These are phyloP conservation scores for Colletotrichum spinosum DNA, from an alignment of 2,329 filamentous ascomycete genomes.

Conservation along the genomic window DNA sequence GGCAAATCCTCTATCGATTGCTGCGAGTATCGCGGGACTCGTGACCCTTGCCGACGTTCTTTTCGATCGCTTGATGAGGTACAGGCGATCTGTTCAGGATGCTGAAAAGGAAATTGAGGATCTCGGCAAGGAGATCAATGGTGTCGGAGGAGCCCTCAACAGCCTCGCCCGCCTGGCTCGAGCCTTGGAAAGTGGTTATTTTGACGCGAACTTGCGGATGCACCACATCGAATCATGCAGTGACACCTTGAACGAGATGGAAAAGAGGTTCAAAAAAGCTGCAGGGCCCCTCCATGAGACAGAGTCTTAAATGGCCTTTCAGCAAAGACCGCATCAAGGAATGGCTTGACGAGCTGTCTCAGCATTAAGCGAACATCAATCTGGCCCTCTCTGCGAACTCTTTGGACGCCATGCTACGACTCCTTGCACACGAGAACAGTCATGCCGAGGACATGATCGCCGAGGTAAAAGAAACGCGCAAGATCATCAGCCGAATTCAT, in stretches of 20 bases:
- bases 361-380: constrained; percentile 17
- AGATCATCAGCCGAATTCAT: constrained; percentile 3
- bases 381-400: constrained; percentile 12
- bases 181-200: background rate
- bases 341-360: background rate
- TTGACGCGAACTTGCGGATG: constrained; percentile 4
- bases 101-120: background rate
- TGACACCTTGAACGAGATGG: background rate
- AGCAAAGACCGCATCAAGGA: background rate
- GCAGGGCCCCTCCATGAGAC: background rate
- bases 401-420: background rate
- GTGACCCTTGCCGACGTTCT: constrained; percentile 14
- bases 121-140: background rate
- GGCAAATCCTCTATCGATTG: constrained; percentile 12
- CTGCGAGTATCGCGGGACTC: constrained; percentile 15
- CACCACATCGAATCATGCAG: constrained; percentile 14
- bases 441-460: fast-evolving
- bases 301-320: background rate
- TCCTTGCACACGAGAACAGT: background rate
- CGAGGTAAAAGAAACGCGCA: background rate
- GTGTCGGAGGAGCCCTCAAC: background rate
- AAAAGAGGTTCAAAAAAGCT: background rate
- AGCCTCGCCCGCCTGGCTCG: background rate
- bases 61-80: constrained; percentile 4
- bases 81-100: background rate